Percentiles rank a stretch among this genome's conserved stretches.
These are phyloP conservation scores for Cryphonectria naterciae DNA, from an alignment of 2,329 filamentous ascomycete species.

Conservation along the genomic window DNA sequence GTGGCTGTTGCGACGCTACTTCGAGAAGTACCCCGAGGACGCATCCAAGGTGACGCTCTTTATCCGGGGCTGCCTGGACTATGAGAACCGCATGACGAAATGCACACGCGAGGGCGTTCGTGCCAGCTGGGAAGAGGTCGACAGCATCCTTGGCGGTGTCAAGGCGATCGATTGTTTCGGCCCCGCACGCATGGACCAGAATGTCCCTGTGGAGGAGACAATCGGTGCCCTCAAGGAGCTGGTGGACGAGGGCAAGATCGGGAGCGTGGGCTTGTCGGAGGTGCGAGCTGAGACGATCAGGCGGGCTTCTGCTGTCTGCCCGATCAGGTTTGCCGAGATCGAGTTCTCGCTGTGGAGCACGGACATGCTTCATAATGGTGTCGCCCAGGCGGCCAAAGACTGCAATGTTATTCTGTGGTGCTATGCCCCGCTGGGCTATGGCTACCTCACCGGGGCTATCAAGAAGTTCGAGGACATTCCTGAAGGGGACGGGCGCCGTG, in stretches of 20 bases:
- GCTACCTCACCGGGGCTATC: constrained; percentile 57
- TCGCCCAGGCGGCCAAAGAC: constrained; percentile 59
- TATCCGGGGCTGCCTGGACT: constrained; percentile 52
- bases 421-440: constrained; percentile 63
- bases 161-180: constrained; percentile 56
- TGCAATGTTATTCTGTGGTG: constrained; percentile 61
- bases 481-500: constrained; percentile 48
- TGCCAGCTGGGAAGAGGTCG: constrained; percentile 49
- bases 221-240: constrained; percentile 36
- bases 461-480: constrained; percentile 50
- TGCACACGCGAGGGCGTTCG: constrained; percentile 45
- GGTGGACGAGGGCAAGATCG: constrained; percentile 38
- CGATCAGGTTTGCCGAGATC: constrained; percentile 62
- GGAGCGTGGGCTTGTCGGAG: constrained; percentile 39
- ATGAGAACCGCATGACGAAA: constrained; percentile 41
- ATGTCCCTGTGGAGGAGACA: constrained; percentile 40
- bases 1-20: constrained; percentile 54
- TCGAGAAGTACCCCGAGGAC: constrained; percentile 54
- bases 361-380: constrained; percentile 60
- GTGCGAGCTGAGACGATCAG: constrained; percentile 41
- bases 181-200: constrained; percentile 50
- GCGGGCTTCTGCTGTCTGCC: constrained; percentile 55
- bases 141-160: constrained; percentile 47
- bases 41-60: constrained; percentile 52
- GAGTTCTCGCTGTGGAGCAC: constrained; percentile 62